phyloP scores from a whole-genome alignment of 257 asterid species.

The Nicotiana otophora region DNA sequence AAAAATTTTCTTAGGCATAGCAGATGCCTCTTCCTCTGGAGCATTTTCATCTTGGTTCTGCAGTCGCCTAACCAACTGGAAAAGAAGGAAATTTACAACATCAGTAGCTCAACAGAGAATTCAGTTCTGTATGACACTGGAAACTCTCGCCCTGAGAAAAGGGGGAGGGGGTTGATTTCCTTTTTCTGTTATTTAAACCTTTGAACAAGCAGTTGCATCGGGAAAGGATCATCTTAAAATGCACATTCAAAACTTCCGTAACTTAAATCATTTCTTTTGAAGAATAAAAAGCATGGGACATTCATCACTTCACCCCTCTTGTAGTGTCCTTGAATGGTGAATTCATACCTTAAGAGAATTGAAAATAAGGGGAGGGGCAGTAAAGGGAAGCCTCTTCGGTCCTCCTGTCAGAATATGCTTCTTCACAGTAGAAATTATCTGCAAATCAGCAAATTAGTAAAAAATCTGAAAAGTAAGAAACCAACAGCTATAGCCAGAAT shows the following conservation, averaged over 20 bases:
- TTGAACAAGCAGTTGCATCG: not conserved
- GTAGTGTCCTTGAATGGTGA: constrained; percentile 1
- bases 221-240: constrained; percentile 1
- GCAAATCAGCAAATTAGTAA: constrained; percentile 29
- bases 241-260: not conserved
- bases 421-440: constrained; percentile 78
- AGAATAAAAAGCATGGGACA: not conserved
- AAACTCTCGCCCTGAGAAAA: not conserved
- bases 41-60: constrained; percentile 61
- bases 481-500: not conserved
- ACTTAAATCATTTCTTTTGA: not conserved
- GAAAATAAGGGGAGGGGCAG: constrained; percentile 88
- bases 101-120: constrained; percentile 2
- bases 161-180: not conserved
- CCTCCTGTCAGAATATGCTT: constrained; percentile 89
- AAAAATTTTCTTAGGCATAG: constrained; percentile 73
- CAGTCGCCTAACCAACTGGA: constrained; percentile 81
- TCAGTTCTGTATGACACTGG: not conserved
- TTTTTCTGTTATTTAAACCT: not conserved
- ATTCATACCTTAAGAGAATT: constrained; percentile 67
- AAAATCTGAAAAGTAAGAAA: not conserved
- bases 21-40: constrained; percentile 61
- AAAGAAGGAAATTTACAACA: constrained; percentile 9
- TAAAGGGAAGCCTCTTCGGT: constrained; percentile 79
- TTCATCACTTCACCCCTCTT: not conserved